Evolutionary conservation across 2,329 filamentous ascomycete genomes (phyloP).

Genomic region (Aspergillus awamori): DNA sequence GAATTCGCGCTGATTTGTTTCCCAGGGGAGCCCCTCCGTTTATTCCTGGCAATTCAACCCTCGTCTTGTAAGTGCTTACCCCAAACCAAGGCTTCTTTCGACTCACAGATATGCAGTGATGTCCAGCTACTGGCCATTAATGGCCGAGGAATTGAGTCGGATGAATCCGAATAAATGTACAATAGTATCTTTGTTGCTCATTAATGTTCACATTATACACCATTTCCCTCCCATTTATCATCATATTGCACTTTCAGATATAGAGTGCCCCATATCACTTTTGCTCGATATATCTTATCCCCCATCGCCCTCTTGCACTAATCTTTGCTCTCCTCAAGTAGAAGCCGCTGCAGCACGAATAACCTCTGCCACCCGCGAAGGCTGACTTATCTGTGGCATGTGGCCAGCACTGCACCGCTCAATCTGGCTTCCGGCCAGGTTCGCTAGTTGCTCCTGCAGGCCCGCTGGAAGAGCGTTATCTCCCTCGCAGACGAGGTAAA

Average conservation of each 20-base stretch:
- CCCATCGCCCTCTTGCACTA: not conserved
- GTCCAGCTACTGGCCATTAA: constrained; percentile 17
- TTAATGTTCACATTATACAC: not conserved
- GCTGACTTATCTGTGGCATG: constrained; percentile 8
- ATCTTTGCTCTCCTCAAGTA: not conserved
- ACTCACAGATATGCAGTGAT: not conserved
- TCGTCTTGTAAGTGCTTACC: constrained; percentile 21
- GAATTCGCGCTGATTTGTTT: not conserved
- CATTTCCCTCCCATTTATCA: no score
- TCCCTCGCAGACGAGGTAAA: constrained; percentile 1
- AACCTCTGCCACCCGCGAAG: constrained; percentile 1
- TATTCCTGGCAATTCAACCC: constrained; percentile 23
- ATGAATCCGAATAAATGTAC: constrained; percentile 11
- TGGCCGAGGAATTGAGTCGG: constrained; percentile 7
- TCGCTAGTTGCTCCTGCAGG: constrained; percentile 9
- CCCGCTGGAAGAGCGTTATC: not conserved
- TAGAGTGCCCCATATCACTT: no score
- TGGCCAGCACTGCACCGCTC: constrained; percentile 1
- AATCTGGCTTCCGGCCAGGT: not conserved
- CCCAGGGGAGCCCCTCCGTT: constrained; percentile 22
- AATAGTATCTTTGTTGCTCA: not conserved
- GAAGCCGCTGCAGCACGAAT: not conserved
- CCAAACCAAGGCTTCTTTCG: not conserved
- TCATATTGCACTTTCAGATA: not conserved
- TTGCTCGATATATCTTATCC: not conserved